Percentiles rank a stretch among this genome's conserved stretches.
Evolutionary conservation across 768 basidiomycete species (phyloP).

Genomic region (Tylopilus intermedius): DNA sequence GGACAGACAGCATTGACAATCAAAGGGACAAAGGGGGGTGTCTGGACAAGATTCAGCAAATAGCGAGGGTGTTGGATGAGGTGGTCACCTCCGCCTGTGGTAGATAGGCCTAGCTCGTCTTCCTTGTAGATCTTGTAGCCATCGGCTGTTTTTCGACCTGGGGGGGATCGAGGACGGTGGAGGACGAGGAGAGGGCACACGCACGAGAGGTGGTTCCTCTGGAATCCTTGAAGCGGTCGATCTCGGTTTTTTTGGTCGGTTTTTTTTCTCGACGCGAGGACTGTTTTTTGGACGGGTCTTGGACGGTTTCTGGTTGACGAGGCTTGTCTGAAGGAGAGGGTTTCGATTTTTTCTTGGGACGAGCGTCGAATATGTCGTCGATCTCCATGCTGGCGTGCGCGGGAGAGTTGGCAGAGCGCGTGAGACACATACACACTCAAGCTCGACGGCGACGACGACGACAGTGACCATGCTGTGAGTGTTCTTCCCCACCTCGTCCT

Average conservation of each 20-base stretch:
- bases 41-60: constrained; percentile 41
- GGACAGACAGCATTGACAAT: constrained; percentile 79
- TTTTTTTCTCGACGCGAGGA: constrained; percentile 28
- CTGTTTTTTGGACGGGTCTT: constrained; percentile 54
- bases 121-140: constrained; percentile 79
- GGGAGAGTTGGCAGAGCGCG: constrained; percentile 11
- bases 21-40: constrained; percentile 82
- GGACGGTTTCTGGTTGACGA: constrained; percentile 49
- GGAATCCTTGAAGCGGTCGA: constrained; percentile 65
- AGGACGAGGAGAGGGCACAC: constrained; percentile 29
- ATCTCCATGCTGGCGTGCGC: constrained; percentile 51
- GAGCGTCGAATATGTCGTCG: constrained; percentile 70
- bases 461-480: constrained; percentile 33
- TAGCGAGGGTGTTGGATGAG: constrained; percentile 6
- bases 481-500: background rate
- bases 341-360: constrained; percentile 40
- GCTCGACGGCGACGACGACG: constrained; percentile 18
- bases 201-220: constrained; percentile 66
- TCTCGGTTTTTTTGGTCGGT: constrained; percentile 28
- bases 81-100: constrained; percentile 65
- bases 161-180: constrained; percentile 6
- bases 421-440: constrained; percentile 17
- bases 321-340: background rate
- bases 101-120: constrained; percentile 69
- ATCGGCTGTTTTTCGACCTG: constrained; percentile 76